A percentile compares a stretch with the other conserved stretches of the same genome.
Conservation (phyloP, 352 stramenopile genomes). For the Pilasporangium apinafurcum region DNA sequence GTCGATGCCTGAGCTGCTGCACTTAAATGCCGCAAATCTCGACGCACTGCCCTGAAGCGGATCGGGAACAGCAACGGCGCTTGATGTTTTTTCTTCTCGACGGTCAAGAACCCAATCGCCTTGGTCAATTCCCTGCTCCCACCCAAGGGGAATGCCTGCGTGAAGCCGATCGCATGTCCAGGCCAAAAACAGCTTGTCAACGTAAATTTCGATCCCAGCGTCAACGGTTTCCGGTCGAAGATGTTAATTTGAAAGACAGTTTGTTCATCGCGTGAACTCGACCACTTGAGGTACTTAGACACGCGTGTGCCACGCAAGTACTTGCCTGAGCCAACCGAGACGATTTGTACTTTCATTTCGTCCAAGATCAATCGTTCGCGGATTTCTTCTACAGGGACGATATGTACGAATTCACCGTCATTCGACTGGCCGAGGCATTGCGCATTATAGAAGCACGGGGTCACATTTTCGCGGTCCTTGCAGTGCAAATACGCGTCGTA, state of each 20-base stretch:
- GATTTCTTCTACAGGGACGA: slow-evolving; percentile 44
- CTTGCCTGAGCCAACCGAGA: slow-evolving; percentile 38
- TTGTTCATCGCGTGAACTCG: slow-evolving; percentile 40
- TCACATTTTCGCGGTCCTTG: slow-evolving; percentile 39
- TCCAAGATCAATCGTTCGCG: slow-evolving; percentile 50
- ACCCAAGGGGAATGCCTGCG: slow-evolving; percentile 42
- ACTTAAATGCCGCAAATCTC: slow-evolving; percentile 23
- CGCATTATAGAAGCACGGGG: slow-evolving; percentile 50
- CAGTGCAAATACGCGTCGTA: slow-evolving; percentile 54
- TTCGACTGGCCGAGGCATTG: slow-evolving; percentile 23
- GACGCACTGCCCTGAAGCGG: slow-evolving; percentile 37
- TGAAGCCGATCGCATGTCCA: slow-evolving; percentile 42
- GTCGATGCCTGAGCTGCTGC: slow-evolving; percentile 6
- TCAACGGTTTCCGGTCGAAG: slow-evolving; percentile 40
- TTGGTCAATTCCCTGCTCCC: slow-evolving; percentile 38
- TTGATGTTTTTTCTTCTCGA: slow-evolving; percentile 67
- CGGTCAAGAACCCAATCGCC: slow-evolving; percentile 49
- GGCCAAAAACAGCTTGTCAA: slow-evolving; percentile 54
- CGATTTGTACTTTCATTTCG: slow-evolving; percentile 54
- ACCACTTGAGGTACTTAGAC: slow-evolving; percentile 68
- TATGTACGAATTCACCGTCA: slow-evolving; percentile 47
- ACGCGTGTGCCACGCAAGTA: slow-evolving; percentile 55
- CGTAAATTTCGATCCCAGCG: slow-evolving; percentile 42
- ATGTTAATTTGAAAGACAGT: slow-evolving; percentile 62
- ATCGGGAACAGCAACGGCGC: slow-evolving; percentile 52